Evolutionary conservation across 2,329 filamentous ascomycete genomes (phyloP).

Genomic region (Colletotrichum limetticola): DNA sequence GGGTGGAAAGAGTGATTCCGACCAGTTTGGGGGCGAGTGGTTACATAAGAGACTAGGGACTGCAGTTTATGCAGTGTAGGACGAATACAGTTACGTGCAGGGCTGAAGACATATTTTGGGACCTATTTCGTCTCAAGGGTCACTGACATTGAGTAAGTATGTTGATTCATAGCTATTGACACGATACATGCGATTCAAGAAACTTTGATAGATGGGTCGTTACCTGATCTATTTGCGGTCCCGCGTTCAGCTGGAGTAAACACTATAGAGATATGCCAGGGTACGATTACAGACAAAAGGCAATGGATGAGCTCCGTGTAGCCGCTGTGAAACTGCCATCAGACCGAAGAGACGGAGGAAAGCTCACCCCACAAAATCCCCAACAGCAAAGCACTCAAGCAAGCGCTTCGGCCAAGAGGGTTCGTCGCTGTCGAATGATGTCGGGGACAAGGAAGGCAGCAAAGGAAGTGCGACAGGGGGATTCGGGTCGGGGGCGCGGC

Average conservation of each 20-base stretch:
- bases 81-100: neutral
- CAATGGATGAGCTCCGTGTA: slow-evolving; percentile 16
- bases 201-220: neutral
- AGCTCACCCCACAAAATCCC: neutral
- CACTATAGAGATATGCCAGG: neutral
- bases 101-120: slow-evolving; percentile 1
- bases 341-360: slow-evolving; percentile 6
- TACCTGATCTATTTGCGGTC: neutral
- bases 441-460: slow-evolving; percentile 30
- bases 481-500: slow-evolving; percentile 7
- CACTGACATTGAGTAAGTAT: neutral
- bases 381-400: neutral
- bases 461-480: neutral
- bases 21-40: neutral
- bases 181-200: neutral
- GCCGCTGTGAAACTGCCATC: slow-evolving; percentile 36
- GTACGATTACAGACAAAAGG: neutral
- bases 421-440: slow-evolving; percentile 34
- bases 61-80: neutral
- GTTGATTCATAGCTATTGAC: neutral
- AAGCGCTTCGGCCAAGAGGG: slow-evolving; percentile 34
- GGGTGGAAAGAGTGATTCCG: neutral
- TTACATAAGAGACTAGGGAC: neutral
- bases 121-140: neutral
- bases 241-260: neutral